Base-by-base conservation (phyloP, 2,329 filamentous ascomycete genomes). In the Cladosporium sp. region DNA sequence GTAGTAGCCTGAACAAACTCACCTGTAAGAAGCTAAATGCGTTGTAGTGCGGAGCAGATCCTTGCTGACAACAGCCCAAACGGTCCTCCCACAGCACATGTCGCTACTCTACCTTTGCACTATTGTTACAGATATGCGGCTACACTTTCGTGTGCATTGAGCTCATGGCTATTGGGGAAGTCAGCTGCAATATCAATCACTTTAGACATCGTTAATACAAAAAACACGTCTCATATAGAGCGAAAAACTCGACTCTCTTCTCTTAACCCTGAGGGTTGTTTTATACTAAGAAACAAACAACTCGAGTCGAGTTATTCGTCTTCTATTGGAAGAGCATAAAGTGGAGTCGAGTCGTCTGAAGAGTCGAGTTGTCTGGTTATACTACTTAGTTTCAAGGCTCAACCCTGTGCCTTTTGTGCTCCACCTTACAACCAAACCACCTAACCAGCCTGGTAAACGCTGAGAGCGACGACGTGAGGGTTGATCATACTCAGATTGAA, bases 401-500 rank as follows among this genome's bases (percentile, higher is more conserved):
- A 40, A 40, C 20, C n/a, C n/a, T 12, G 40, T 20, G 24, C 22
- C 37, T 49, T 34, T 13, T 15, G 15, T 3, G 40, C 9, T 6
- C 9, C 4, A 22, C 28, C 10, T n/a, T 3, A 24, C 32, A 8
- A 9, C 7, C 9, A 2, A 34, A 13, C 10, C 22, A 0, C 34
- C 47, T 58, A 94, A 63, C 90, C 90, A 65, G 89, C 85, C 74
- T 91, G 87, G 71, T 92, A 94, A 36, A 94, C 57, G 54, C 83
- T 87, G 55, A 91, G 77, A 20, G 90, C 89, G 57, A 84, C 83
- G 35, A 94, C 86, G 65, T 91, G 88, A 0, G 88, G 84, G 62
- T 94, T 93, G 19, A 93, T 78, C 78, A 83, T 79, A 22, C 78
- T 82, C 59, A 93, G 58, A 68, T 94, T 94, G 72, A 90, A 93